Base-by-base conservation (phyloP, 306 rosid genomes). In the Arachis stenosperma region DNA sequence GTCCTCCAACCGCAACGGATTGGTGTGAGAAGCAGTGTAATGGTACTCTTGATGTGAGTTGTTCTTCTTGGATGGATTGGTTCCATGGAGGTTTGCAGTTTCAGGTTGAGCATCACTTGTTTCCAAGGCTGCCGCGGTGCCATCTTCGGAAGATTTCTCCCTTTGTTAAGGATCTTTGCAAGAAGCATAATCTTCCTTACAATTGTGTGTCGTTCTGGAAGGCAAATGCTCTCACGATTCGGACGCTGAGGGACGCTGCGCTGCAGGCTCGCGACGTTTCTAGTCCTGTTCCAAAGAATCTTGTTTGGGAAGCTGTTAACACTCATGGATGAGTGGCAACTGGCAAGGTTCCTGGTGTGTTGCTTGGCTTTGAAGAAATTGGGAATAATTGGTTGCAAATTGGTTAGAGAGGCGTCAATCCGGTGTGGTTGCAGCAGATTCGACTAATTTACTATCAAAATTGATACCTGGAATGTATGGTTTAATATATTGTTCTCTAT, bases 31-130 rank as follows among this genome's bases (percentile, higher is more conserved):
- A 71, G 77, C 97, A 88, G 73, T 84, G 92, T 0, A 17, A 7
- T 13, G 97, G 94, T 30, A 85, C 92, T 0, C 79, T 90, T 22
- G 74, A 85, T 29, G 79, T 90, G 0, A 5, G 8, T 9, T 88
- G 90, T 13, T 62, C 92, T 0, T 3, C 94, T 47, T 88, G 94
- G 97, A 90, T 90, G 97, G 97, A 90, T 70, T 90, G 97, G 97
- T 91, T 91, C 46, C 90, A 85, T 61, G 97, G 97, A 9, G 97
- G 97, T 3, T 61, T 91, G 85, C 97, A 91, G 17, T 88, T 88
- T 75, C 97, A 91, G 84, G 74, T 91, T n/a, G 97, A 82, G 41
- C 97, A 91, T 30, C 97, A 91, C 65, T 10, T 90, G 86, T 88
- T 90, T 70, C 97, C 94, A 0, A 37, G 92, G 48, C 57, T 90